Percentiles rank a stretch among this genome's conserved stretches.
These are phyloP conservation scores for Penicillium italicum DNA, from an alignment of 2,329 filamentous ascomycete species.

Conservation along the genomic window DNA sequence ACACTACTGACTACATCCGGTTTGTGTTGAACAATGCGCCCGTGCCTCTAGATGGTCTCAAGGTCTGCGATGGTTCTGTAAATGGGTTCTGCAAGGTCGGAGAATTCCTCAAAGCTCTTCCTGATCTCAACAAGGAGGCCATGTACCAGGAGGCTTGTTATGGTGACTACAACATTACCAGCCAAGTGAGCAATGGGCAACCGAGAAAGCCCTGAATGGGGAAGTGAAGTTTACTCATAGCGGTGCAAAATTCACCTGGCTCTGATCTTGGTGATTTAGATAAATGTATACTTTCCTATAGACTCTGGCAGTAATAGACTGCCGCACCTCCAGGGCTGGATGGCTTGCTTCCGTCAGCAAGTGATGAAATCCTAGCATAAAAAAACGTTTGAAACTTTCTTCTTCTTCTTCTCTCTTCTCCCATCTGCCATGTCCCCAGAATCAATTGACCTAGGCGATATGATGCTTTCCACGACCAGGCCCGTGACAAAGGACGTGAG, in stretches of 20 bases:
- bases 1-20: conserved; percentile 25
- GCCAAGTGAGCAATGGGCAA: conserved; percentile 23
- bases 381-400: neutral
- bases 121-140: conserved; percentile 21
- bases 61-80: conserved; percentile 17
- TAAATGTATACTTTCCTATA: neutral
- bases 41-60: conserved; percentile 25
- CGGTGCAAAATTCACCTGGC: too few species aligned
- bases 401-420: neutral
- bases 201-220: conserved; percentile 1
- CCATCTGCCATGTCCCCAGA: neutral
- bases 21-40: conserved; percentile 31
- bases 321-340: neutral
- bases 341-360: neutral
- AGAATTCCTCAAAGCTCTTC: conserved; percentile 22
- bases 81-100: conserved; percentile 30
- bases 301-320: neutral
- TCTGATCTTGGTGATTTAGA: neutral
- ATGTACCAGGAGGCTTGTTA: conserved; percentile 31
- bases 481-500: too few species aligned
- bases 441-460: neutral
- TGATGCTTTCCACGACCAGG: neutral
- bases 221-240: neutral
- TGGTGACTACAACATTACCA: conserved; percentile 22
- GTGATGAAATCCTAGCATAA: neutral